Percentiles rank a stretch among this genome's conserved stretches.
These are phyloP conservation scores for Plasmodium chabaudi DNA, from an alignment of 169 alveolate species.

Conservation along the genomic window DNA sequence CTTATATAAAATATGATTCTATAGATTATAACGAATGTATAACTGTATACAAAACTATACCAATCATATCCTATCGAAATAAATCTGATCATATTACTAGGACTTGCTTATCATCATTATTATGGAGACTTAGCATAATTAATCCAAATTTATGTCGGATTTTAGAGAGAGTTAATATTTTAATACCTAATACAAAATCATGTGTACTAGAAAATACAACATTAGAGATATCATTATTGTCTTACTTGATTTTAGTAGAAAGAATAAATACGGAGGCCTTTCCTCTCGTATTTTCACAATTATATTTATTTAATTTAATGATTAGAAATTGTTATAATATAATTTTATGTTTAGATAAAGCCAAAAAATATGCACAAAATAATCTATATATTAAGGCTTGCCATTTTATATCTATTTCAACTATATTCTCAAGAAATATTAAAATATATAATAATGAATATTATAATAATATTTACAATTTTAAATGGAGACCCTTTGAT, in stretches of 20 bases:
- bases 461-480: constrained; percentile 57
- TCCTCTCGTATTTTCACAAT: constrained; percentile 67
- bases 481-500: constrained; percentile 74
- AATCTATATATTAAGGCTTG: constrained; percentile 55
- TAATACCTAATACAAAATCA: constrained; percentile 71
- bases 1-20: constrained; percentile 35
- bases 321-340: constrained; percentile 70
- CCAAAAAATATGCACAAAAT: constrained; percentile 12
- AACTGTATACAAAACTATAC: constrained; percentile 7
- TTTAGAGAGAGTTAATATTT: constrained; percentile 66
- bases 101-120: constrained; percentile 37
- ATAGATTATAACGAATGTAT: constrained; percentile 46
- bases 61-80: neutral
- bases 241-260: constrained; percentile 64
- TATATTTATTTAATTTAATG: constrained; percentile 74
- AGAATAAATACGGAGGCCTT: constrained; percentile 27
- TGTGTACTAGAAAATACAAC: constrained; percentile 76
- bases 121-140: constrained; percentile 71
- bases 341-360: constrained; percentile 61
- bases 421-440: constrained; percentile 50
- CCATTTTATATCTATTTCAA: constrained; percentile 43
- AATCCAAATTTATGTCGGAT: constrained; percentile 40
- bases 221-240: constrained; percentile 55
- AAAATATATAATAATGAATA: constrained; percentile 15
- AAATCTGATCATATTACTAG: constrained; percentile 26